Evolutionary conservation across 2,329 filamentous ascomycete genomes (phyloP).

Genomic region (Aspergillus floridensis): DNA sequence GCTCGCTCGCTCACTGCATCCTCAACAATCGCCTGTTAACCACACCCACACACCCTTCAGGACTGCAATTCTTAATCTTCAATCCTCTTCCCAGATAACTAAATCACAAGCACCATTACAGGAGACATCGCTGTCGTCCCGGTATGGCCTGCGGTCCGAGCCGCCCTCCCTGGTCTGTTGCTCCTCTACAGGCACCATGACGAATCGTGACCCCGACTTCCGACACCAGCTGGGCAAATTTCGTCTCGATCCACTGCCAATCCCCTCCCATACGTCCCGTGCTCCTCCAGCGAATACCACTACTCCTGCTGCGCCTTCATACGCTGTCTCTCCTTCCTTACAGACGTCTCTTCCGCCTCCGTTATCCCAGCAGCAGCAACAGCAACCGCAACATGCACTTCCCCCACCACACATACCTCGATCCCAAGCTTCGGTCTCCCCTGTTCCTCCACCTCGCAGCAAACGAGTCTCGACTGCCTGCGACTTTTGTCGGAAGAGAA

Average conservation of each 20-base stretch:
- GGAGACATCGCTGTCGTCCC: not conserved
- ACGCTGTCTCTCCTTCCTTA: not conserved
- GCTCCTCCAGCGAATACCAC: not conserved
- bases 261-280: not conserved
- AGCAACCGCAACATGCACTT: not conserved
- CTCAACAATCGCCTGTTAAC: too few relatives aligned
- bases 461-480: conserved; percentile 42
- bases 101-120: not conserved
- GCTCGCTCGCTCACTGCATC: not conserved
- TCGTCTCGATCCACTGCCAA: conserved; percentile 18
- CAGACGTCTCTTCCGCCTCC: not conserved
- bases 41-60: too few relatives aligned
- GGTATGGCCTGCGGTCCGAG: conserved; percentile 33
- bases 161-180: conserved; percentile 22
- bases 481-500: conserved; percentile 42
- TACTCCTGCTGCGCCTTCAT: not conserved
- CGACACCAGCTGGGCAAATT: conserved; percentile 25
- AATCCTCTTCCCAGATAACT: too few relatives aligned
- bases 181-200: conserved; percentile 16
- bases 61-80: too few relatives aligned
- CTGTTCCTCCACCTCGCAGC: conserved; percentile 18
- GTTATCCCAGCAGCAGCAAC: not conserved
- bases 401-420: not conserved
- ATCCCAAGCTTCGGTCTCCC: conserved; percentile 9
- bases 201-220: conserved; percentile 23